Conservation (phyloP, 1,284 basidiomycete genomes). For the Anthracocystis walkeri region DNA sequence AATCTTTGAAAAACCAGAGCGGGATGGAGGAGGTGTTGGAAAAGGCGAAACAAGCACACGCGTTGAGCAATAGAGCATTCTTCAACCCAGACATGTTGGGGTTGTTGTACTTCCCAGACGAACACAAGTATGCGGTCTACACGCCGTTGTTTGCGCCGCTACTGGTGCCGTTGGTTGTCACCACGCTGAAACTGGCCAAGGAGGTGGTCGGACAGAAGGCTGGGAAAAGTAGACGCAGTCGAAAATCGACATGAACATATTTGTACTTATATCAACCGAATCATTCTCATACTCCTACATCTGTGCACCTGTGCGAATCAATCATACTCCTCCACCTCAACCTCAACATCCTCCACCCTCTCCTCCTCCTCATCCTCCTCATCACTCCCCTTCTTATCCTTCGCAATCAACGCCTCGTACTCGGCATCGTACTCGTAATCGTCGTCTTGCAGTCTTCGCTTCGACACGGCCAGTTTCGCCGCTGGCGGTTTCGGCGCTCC, state of each 20-base stretch:
- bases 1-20: conserved; percentile 52
- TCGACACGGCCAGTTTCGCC: conserved; percentile 18
- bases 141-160: conserved; percentile 69
- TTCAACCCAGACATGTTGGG: conserved; percentile 97
- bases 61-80: conserved; percentile 86
- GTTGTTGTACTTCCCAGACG: conserved; percentile 84
- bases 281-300: no score
- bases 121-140: conserved; percentile 70
- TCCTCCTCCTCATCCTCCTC: conserved; percentile 11
- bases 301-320: neutral
- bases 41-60: conserved; percentile 78
- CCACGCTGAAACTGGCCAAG: conserved; percentile 72
- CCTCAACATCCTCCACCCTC: neutral
- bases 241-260: conserved; percentile 5
- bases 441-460: conserved; percentile 44
- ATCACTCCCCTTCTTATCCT: conserved; percentile 16
- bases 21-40: conserved; percentile 72
- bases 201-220: conserved; percentile 1
- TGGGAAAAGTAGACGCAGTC: neutral
- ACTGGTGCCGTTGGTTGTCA: conserved; percentile 82
- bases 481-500: conserved; percentile 34
- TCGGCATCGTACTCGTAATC: conserved; percentile 50
- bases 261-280: neutral
- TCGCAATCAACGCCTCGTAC: conserved; percentile 47
- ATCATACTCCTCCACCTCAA: conserved; percentile 20